A percentile compares a stretch with the other conserved stretches of the same genome.
Evolutionary conservation across 805 yeast genomes (phyloP).

Genomic region (Millerago galiae): DNA sequence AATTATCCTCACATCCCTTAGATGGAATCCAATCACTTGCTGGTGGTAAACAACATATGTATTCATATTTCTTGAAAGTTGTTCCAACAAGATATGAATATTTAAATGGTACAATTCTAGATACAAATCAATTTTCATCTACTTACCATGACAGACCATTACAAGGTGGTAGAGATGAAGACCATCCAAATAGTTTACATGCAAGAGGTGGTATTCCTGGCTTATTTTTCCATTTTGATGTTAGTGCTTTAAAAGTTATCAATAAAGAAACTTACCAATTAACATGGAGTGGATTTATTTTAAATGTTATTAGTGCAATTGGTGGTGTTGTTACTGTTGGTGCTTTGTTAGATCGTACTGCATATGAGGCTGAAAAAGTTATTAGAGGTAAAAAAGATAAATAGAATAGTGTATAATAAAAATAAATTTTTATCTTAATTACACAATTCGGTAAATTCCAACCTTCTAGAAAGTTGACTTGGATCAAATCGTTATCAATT

Average conservation of each 20-base stretch:
- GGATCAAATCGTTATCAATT: too few relatives aligned
- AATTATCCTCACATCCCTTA: conserved; percentile 56
- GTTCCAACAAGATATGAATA: conserved; percentile 84
- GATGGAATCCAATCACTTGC: conserved; percentile 42
- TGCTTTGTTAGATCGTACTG: conserved; percentile 77
- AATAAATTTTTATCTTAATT: too few relatives aligned
- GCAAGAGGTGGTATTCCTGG: conserved; percentile 90
- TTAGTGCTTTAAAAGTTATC: conserved; percentile 87
- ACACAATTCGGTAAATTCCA: too few relatives aligned
- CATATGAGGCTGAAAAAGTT: conserved; percentile 83
- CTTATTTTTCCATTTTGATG: conserved; percentile 79
- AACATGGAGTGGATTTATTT: conserved; percentile 75
- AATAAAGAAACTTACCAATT: conserved; percentile 63
- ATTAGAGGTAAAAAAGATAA: conserved; percentile 59
- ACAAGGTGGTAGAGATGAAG: conserved; percentile 81
- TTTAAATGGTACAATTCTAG: conserved; percentile 45
- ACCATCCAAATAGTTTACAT: conserved; percentile 81
- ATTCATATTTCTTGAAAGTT: conserved; percentile 78
- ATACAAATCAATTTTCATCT: conserved; percentile 86
- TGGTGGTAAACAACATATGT: conserved; percentile 53
- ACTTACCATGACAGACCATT: conserved; percentile 85
- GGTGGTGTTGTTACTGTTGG: conserved; percentile 95
- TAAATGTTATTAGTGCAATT: conserved; percentile 79
- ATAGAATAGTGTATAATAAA: conserved; percentile 2
- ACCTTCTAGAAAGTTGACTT: too few relatives aligned